Evolutionary conservation across 1,139 yeast genomes (phyloP), one percentile per base, ranked within the genome.

Genomic region (Geotrichum europaeum): DNA sequence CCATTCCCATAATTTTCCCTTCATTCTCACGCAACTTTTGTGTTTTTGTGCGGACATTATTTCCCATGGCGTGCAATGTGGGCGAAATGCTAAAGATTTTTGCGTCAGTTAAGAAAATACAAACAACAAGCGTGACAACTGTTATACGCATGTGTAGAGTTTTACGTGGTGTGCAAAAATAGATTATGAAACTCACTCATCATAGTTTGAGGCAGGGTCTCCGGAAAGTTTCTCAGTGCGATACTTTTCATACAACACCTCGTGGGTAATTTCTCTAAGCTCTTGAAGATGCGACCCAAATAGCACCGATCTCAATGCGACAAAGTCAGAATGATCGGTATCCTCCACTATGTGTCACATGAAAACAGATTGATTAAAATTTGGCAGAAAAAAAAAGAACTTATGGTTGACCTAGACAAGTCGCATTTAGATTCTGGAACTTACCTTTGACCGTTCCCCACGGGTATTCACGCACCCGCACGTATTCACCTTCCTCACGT

Each of bases 201-300:
- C 61, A 52, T 32, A 60, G 49, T 49, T 51, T 36, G 49, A 60
- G 65, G 25, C 62, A 12, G 60, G 66, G 25, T 65, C 62, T 34
- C 65, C 67, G 10, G 88, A 87, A 66, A 92, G 81, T 56, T 95
- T 86, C 70, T 89, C 96, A 4, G 98, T 89, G 77, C 99, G 86
- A 75, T 94, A 94, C 64, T 87, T 85, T 74, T 94, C 99, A 73
- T 94, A 94, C 65, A 92, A 79, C 68, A 89, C 84, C 72, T 91
- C 97, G 72, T 91, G 97, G 25, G 98, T 94, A 71, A 86, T 84
- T 70, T 94, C 98, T 74, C 92, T 89, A 74, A 94, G 82, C 72
- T 94, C 99, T 71, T 89, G 92, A 68, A 94, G 80, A 73, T 94
- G 99, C n/a, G 96, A 85, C 55, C 96, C 94, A 69, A 94, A 82